A percentile compares a stretch with the other conserved stretches of the same genome.
Conservation (phyloP, 2,329 filamentous ascomycete genomes). For the Rasamsonia emersonii region DNA sequence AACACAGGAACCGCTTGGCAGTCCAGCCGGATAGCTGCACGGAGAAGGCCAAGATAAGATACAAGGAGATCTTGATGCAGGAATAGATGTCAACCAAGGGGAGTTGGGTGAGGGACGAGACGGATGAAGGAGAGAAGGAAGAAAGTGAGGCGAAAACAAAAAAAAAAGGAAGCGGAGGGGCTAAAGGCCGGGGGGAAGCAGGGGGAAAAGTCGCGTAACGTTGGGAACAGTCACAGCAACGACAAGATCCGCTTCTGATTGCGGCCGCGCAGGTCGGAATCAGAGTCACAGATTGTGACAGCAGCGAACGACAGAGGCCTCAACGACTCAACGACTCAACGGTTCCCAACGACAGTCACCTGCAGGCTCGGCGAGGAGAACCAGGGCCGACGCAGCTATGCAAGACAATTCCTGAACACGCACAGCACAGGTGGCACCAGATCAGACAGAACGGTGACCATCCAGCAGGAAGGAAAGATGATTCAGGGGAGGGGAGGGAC, state of each 20-base stretch:
- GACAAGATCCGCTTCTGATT: background rate
- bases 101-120: constrained; percentile 3
- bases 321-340: too few relatives aligned
- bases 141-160: constrained; percentile 3
- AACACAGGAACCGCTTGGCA: too few relatives aligned
- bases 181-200: constrained; percentile 10
- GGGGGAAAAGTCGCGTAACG: constrained; percentile 10
- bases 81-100: background rate
- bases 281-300: background rate
- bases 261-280: background rate
- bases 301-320: too few relatives aligned
- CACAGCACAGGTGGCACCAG: too few relatives aligned
- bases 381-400: too few relatives aligned
- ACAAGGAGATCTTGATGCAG: background rate
- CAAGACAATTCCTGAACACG: too few relatives aligned
- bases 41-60: background rate
- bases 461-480: too few relatives aligned
- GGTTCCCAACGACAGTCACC: too few relatives aligned
- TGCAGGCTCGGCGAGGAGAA: too few relatives aligned
- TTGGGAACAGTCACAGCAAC: constrained; percentile 4
- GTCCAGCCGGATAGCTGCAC: constrained; percentile 6
- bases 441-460: too few relatives aligned
- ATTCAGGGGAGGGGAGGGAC: constrained; percentile 3
- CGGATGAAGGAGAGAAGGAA: constrained; percentile 5
- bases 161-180: constrained; percentile 6